Evolutionary conservation across 202 grass and related monocot genomes (phyloP), one percentile per base, ranked within the genome.

Genomic region (Zoysia matrella): DNA sequence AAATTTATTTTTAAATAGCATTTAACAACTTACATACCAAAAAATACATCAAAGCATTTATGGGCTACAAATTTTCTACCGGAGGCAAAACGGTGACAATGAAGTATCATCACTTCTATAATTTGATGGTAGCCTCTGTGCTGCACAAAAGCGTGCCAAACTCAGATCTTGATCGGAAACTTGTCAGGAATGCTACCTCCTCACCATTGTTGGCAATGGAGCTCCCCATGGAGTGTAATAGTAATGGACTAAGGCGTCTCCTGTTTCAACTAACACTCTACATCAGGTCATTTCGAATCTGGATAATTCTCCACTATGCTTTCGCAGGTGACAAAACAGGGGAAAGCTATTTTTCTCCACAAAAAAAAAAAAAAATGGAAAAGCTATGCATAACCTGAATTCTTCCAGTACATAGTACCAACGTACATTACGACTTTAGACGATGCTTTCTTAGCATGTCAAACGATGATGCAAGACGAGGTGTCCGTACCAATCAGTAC

Each of bases 391-490:
- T 22, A 47, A 56, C 9, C 10, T 76, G 44, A 14, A 61, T 30
- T 84, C 41, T 41, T 1, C 36, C 53, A 67, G 43, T 74, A 74
- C n/a, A 82, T 43, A 13, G 11, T 56, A 11, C 50, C 61, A 57
- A 8, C 13, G 44, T 75, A 40, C 44, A 56, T 14, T 39, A 41
- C 47, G 50, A 81, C 60, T 52, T 40, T 72, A 62, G 72, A 12
- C 36, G 2, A 5, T 15, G 44, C 48, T 81, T 63, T n/a, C 47
- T 53, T 47, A 82, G 69, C 47, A 72, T 73, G 48, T 53, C 57
- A 63, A 72, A 73, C 47, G 46, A 15, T 73, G 10, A 73, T 82
- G 52, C 40, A 72, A 73, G 47, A 64, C 52, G 62, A 44, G 50
- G 68, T 43, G 22, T 18, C 15, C 0, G 54, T 30, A 53, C 10